phyloP scores from a whole-genome alignment of 176 grass and related monocot genomes.

The Panicum miliaceum region DNA sequence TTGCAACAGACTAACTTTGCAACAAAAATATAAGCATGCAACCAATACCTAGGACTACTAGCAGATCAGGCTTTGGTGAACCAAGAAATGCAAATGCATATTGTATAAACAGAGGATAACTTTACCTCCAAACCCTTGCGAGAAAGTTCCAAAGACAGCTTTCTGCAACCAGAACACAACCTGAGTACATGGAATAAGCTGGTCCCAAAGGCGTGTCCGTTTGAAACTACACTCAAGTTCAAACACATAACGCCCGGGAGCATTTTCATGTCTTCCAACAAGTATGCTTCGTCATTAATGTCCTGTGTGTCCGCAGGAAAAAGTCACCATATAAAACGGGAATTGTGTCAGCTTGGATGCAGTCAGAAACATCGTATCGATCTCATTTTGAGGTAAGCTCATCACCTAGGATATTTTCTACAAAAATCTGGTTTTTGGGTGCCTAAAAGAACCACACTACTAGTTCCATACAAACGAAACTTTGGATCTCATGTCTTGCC shows the following conservation, averaged over 20 bases:
- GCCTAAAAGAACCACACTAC: too few relatives aligned
- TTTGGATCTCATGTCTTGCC: too few relatives aligned
- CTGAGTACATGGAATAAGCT: conserved; percentile 19
- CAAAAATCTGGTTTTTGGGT: too few relatives aligned
- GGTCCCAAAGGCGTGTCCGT: conserved; percentile 5
- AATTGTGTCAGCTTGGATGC: neutral
- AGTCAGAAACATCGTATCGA: neutral
- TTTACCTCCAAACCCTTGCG: neutral
- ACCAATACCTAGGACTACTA: neutral
- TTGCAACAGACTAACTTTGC: neutral
- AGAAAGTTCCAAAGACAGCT: neutral
- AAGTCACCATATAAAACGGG: neutral
- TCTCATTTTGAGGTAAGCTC: too few relatives aligned
- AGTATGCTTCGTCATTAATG: neutral
- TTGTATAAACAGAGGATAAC: neutral
- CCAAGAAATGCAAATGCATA: neutral
- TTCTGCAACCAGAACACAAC: neutral
- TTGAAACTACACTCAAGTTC: neutral
- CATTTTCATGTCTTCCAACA: conserved; percentile 33
- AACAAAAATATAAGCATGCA: neutral
- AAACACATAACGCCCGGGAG: conserved; percentile 12
- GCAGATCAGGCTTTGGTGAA: neutral
- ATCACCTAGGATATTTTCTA: too few relatives aligned
- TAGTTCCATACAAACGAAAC: too few relatives aligned
- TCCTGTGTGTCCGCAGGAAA: conserved; percentile 20